phyloP scores from a whole-genome alignment of 768 basidiomycete genomes.

The Brasilioporus rufonigricans region DNA sequence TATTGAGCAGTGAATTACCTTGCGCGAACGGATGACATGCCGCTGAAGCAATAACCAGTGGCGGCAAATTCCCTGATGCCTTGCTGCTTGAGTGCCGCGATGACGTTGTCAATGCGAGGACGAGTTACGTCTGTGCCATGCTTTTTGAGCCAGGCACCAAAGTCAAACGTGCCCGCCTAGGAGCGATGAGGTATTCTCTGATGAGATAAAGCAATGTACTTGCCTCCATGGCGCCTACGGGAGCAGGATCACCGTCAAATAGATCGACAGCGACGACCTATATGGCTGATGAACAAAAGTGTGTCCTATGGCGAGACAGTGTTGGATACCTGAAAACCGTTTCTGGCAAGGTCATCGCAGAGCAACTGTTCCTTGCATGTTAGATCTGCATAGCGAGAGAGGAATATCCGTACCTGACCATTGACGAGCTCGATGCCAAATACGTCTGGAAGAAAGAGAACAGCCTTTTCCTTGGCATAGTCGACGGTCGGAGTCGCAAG shows the following conservation, averaged over 20 bases:
- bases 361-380: background rate
- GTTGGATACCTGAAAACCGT: background rate
- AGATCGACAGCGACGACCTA: constrained; percentile 25
- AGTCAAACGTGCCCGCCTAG: constrained; percentile 33
- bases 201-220: background rate
- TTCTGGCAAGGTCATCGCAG: constrained; percentile 1
- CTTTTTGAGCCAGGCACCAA: constrained; percentile 40
- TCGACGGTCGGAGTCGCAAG: background rate
- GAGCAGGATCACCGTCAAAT: constrained; percentile 35
- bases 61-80: constrained; percentile 56
- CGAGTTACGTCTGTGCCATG: constrained; percentile 42
- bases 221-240: constrained; percentile 18
- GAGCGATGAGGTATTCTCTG: background rate
- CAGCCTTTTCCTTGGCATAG: background rate
- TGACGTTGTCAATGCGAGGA: constrained; percentile 48
- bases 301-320: background rate
- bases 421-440: background rate
- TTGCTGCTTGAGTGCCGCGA: constrained; percentile 51
- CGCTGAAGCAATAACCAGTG: constrained; percentile 66
- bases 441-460: background rate
- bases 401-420: background rate
- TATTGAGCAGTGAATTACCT: background rate
- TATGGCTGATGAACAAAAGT: background rate
- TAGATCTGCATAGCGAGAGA: background rate
- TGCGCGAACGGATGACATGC: constrained; percentile 18